phyloP scores from a whole-genome alignment of 2,329 filamentous ascomycete species.

The Aureobasidium sp. region DNA sequence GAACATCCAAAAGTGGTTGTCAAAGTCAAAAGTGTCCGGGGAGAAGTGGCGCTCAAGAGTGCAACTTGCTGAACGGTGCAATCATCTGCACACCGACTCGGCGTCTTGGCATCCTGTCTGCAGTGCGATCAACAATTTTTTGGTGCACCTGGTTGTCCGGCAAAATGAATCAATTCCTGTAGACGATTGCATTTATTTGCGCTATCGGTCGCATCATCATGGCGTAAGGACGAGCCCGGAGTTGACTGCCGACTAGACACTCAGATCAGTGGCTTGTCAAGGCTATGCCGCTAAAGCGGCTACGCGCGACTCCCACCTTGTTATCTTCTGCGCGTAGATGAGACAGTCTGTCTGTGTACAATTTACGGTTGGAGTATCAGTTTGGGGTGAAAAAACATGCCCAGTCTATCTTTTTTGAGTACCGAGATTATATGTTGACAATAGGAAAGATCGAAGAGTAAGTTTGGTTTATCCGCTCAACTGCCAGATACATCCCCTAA shows the following conservation, averaged over 20 bases:
- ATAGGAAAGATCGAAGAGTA: slow-evolving; percentile 5
- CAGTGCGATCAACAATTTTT: neutral
- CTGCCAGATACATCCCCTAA: neutral
- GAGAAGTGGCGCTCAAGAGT: neutral
- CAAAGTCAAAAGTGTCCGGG: neutral
- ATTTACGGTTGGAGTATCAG: neutral
- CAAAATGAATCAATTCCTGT: neutral
- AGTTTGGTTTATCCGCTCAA: neutral
- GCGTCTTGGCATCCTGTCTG: neutral
- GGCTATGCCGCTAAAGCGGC: neutral
- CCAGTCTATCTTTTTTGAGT: neutral
- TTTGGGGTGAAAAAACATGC: neutral
- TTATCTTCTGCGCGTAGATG: neutral
- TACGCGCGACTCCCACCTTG: neutral
- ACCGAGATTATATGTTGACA: neutral
- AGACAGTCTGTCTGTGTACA: too few relatives aligned
- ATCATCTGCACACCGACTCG: neutral
- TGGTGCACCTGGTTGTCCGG: neutral
- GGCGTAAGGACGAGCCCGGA: neutral
- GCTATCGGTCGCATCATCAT: neutral
- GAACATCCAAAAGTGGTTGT: neutral
- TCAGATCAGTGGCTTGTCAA: neutral
- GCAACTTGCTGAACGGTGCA: neutral
- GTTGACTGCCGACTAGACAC: neutral
- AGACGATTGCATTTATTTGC: neutral